Evolutionary conservation across 2,329 filamentous ascomycete genomes (phyloP).

Genomic region (Coniochaeta sp.): DNA sequence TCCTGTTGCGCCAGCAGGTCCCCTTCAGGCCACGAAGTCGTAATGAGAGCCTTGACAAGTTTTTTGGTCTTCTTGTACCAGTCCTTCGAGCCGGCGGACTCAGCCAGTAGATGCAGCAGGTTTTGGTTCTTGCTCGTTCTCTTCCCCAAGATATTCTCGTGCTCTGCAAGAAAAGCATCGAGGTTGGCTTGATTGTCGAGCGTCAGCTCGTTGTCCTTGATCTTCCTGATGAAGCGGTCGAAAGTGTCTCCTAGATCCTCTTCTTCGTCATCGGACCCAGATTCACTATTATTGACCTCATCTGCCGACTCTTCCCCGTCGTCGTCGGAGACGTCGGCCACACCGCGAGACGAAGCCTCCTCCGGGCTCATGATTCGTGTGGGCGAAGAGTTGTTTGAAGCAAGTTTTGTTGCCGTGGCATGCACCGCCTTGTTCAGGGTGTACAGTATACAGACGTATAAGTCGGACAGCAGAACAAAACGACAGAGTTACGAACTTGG

Average conservation of each 20-base stretch:
- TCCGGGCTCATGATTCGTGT: not conserved
- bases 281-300: not conserved
- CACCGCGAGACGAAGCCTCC: not conserved
- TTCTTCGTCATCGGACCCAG: not conserved
- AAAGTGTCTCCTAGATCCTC: not conserved
- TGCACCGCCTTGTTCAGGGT: no score
- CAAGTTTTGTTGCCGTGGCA: no score
- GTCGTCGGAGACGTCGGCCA: not conserved
- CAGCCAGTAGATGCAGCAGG: not conserved
- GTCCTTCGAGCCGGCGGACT: not conserved
- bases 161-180: not conserved
- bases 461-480: no score
- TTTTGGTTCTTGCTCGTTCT: not conserved
- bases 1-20: conserved; percentile 8
- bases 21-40: not conserved
- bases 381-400: not conserved
- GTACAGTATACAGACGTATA: no score
- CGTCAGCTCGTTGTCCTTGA: not conserved
- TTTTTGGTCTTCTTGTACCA: not conserved
- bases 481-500: no score
- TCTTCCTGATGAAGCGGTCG: not conserved
- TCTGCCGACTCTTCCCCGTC: not conserved
- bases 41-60: not conserved
- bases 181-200: not conserved
- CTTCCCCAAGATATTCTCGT: not conserved